Evolutionary conservation across 2,329 filamentous ascomycete species (phyloP).

Genomic region (Raffaelea arxii): DNA sequence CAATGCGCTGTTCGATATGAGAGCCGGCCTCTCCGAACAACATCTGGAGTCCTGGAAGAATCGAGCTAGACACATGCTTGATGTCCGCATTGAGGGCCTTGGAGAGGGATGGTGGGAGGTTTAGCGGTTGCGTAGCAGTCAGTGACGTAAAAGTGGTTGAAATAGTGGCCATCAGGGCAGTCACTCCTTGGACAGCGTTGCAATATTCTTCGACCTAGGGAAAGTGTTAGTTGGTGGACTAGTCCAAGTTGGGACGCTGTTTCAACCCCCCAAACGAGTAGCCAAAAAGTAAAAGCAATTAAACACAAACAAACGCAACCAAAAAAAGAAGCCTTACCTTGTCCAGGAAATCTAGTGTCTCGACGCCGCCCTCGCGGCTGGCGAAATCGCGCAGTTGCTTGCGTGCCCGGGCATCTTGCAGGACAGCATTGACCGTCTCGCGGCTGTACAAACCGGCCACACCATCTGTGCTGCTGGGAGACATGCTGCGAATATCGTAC

Average conservation of each 20-base stretch:
- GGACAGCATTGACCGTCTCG: constrained; percentile 39
- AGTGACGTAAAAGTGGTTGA: constrained; percentile 25
- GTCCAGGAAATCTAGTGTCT: constrained; percentile 40
- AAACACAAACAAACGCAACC: background rate
- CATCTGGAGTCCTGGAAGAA: constrained; percentile 33
- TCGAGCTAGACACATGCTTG: constrained; percentile 31
- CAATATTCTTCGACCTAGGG: constrained; percentile 34
- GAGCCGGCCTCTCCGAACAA: constrained; percentile 29
- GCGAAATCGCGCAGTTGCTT: constrained; percentile 39
- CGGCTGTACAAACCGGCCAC: constrained; percentile 36
- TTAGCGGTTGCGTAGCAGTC: constrained; percentile 29
- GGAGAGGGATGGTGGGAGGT: constrained; percentile 29
- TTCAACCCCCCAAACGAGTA: background rate
- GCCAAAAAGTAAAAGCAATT: background rate
- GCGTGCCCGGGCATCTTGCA: constrained; percentile 37
- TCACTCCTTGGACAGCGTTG: constrained; percentile 28
- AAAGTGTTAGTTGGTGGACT: constrained; percentile 15
- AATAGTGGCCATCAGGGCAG: constrained; percentile 25
- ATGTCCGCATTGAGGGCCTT: constrained; percentile 34
- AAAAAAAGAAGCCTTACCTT: constrained; percentile 25
- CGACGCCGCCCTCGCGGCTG: constrained; percentile 32
- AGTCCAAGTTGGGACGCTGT: background rate
- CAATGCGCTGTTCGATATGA: constrained; percentile 30
- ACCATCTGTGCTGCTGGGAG: background rate
- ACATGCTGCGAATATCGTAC: background rate